phyloP scores from a whole-genome alignment of 2,329 filamentous ascomycete genomes.

The Fulvia fulva region DNA sequence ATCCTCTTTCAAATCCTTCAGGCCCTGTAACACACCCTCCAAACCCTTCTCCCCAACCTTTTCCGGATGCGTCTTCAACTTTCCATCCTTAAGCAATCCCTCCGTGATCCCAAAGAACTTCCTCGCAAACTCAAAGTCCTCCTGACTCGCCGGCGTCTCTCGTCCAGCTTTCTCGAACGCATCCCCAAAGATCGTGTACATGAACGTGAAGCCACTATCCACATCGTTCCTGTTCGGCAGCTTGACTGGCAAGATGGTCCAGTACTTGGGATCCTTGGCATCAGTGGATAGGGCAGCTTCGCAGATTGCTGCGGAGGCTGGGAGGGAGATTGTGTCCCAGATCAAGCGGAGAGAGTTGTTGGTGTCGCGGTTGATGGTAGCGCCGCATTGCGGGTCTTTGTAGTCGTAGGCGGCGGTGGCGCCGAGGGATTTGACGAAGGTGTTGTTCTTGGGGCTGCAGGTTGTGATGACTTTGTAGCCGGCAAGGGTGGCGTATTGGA shows the following conservation, averaged over 20 bases:
- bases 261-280: slow-evolving; percentile 20
- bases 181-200: slow-evolving; percentile 29
- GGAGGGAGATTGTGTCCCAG: slow-evolving; percentile 26
- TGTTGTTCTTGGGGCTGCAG: slow-evolving; percentile 46
- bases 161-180: slow-evolving; percentile 19
- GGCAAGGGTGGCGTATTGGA: slow-evolving; percentile 47
- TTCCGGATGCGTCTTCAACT: slow-evolving; percentile 43
- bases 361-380: slow-evolving; percentile 39
- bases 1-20: slow-evolving; percentile 42
- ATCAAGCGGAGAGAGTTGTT: slow-evolving; percentile 22
- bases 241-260: slow-evolving; percentile 23
- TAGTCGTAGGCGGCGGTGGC: slow-evolving; percentile 51
- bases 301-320: slow-evolving; percentile 23
- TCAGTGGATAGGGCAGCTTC: slow-evolving; percentile 24
- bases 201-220: slow-evolving; percentile 21
- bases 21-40: slow-evolving; percentile 42
- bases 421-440: slow-evolving; percentile 44
- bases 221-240: slow-evolving; percentile 21
- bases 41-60: slow-evolving; percentile 42
- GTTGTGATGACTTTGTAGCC: slow-evolving; percentile 42
- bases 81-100: slow-evolving; percentile 40
- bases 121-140: slow-evolving; percentile 43
- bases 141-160: slow-evolving; percentile 20
- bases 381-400: slow-evolving; percentile 38
- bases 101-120: slow-evolving; percentile 40